phyloP scores from a whole-genome alignment of 176 grass and related monocot species.

The Rhynchospora pubera region DNA sequence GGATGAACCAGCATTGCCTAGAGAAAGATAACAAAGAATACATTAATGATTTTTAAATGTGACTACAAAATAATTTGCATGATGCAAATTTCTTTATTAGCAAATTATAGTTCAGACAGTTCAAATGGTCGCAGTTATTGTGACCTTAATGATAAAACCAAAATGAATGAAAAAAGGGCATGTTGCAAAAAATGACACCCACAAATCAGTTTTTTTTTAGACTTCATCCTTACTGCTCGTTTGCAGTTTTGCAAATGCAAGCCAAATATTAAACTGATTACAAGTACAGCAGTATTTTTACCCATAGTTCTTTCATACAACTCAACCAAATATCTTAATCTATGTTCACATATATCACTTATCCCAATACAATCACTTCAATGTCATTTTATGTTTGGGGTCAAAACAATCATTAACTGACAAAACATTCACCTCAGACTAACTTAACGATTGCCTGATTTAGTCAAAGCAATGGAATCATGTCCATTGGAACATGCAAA shows the following conservation, averaged over 20 bases:
- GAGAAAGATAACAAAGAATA: constrained; percentile 40
- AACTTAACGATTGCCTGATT: not conserved
- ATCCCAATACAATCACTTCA: not conserved
- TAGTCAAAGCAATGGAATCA: not conserved
- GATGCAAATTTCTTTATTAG: not conserved
- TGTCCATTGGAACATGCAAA: not conserved
- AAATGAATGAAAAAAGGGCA: not conserved
- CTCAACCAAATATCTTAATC: not conserved
- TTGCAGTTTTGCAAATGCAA: not conserved
- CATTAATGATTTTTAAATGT: constrained; percentile 12
- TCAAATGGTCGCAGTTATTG: not conserved
- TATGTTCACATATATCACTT: not conserved
- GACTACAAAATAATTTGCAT: not conserved
- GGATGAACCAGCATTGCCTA: constrained; percentile 99
- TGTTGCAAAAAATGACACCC: not conserved
- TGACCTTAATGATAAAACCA: not conserved
- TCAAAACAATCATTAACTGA: not conserved
- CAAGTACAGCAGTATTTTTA: not conserved
- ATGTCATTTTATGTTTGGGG: not conserved
- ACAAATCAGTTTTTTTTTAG: not conserved
- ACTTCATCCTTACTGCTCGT: not conserved
- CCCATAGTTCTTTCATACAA: not conserved
- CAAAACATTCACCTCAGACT: not conserved
- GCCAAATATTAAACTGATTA: not conserved
- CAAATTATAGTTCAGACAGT: not conserved